These are phyloP conservation scores for Meira nashicola DNA, from an alignment of 1,284 basidiomycete genomes.

Conservation along the genomic window DNA sequence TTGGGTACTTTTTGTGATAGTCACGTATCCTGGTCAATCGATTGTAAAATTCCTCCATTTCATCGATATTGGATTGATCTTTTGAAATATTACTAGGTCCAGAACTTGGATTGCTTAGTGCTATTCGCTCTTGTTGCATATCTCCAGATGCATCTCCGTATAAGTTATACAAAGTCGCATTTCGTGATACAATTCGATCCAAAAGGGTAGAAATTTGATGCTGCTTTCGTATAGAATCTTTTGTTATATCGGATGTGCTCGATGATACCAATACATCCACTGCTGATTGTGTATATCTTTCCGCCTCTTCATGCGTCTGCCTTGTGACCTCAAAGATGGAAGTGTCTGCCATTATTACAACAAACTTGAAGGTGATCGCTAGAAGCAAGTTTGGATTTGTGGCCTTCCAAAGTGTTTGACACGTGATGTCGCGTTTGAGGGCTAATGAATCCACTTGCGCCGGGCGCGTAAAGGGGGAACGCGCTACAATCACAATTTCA, in stretches of 20 bases:
- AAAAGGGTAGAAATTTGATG: slow-evolving; percentile 82
- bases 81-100: slow-evolving; percentile 55
- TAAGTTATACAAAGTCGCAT: slow-evolving; percentile 39
- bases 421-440: too few species aligned
- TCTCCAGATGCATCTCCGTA: slow-evolving; percentile 56
- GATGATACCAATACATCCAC: slow-evolving; percentile 56
- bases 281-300: slow-evolving; percentile 68
- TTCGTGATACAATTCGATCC: slow-evolving; percentile 71
- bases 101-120: slow-evolving; percentile 53
- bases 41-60: slow-evolving; percentile 67
- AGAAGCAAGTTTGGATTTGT: too few species aligned
- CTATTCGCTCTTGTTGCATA: slow-evolving; percentile 55
- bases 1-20: slow-evolving; percentile 90
- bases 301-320: slow-evolving; percentile 89
- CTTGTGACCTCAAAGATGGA: slow-evolving; percentile 86
- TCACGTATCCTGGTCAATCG: slow-evolving; percentile 90
- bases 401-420: too few species aligned
- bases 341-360: slow-evolving; percentile 57
- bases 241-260: slow-evolving; percentile 2
- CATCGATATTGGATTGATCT: slow-evolving; percentile 59
- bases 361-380: too few species aligned
- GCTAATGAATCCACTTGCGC: not conserved
- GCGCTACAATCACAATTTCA: too few species aligned
- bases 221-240: slow-evolving; percentile 64
- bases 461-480: too few species aligned